Evolutionary conservation across 208 protist genomes (phyloP), one percentile per base, ranked within the genome.

Genomic region (Crithidia fasciculata): DNA sequence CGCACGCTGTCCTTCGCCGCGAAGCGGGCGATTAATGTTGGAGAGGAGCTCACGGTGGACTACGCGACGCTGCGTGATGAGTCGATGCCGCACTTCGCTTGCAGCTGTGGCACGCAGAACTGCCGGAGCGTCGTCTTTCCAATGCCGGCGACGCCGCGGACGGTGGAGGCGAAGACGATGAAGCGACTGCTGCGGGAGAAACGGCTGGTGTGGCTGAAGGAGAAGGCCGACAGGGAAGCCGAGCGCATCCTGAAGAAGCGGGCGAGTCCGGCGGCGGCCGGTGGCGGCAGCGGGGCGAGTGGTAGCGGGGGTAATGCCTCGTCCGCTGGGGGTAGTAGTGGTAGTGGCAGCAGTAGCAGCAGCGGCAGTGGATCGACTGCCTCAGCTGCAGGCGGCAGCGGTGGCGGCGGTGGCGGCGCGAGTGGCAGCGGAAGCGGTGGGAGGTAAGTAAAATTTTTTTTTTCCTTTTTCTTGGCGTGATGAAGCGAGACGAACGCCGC

Each of bases 41-140:
- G 92, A 10, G 89, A 96, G 85, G 90, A 95, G 74, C 77, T 96
- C 19, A 93, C 92, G n/a, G 83, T 95, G 2, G 92, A 96, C 78
- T 96, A 93, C 75, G 88, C 85, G 15, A 92, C 89, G 16, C 74
- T 95, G 77, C 88, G 90, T 43, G 90, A 95, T 71, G 85, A 91
- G 74, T 64, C 61, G 37, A 95, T 95, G 90, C 87, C 89, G 43
- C 74, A 81, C 52, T 95, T 95, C 67, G 82, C 85, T 15, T 96
- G 92, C 77, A 88, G 86, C 67, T 96, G 92, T 59, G 90, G 90
- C 54, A 90, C 90, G 2, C 70, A 87, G 61, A 93, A 95, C 64
- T 96, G 92, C 57, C 84, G 92, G 18, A 87, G 87, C 67, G 84
- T 95, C 57, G 92, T 95, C 44, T 92, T 93, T 50, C 76, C 91